phyloP scores from a whole-genome alignment of 495 filamentous ascomycete species.

The Lophiostoma macrostomum region DNA sequence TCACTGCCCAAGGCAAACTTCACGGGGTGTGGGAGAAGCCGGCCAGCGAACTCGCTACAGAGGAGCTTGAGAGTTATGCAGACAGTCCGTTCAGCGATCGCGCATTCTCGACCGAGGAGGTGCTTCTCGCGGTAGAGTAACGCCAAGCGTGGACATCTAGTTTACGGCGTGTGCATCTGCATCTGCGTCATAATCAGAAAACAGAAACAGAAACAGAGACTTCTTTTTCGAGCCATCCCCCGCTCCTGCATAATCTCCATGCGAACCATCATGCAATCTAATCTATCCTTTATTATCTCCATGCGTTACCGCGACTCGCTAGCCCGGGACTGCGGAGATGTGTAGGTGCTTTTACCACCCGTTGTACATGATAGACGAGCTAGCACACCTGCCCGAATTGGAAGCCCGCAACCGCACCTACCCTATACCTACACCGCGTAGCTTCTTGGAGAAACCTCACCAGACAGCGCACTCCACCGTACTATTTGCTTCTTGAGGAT shows the following conservation, averaged over 20 bases:
- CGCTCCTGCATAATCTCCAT: not conserved
- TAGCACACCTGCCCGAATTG: not conserved
- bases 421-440: not conserved
- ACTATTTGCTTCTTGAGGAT: too few relatives aligned
- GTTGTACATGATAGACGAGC: not conserved
- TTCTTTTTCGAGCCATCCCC: too few relatives aligned
- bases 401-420: not conserved
- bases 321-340: not conserved
- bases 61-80: constrained; percentile 16
- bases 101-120: constrained; percentile 13
- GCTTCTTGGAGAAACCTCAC: too few relatives aligned
- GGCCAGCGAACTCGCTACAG: constrained; percentile 9
- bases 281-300: too few relatives aligned
- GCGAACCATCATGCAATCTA: not conserved
- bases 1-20: constrained; percentile 15
- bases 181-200: too few relatives aligned
- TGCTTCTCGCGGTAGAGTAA: constrained; percentile 18
- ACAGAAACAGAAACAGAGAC: too few relatives aligned
- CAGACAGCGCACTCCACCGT: too few relatives aligned
- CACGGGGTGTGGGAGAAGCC: constrained; percentile 26
- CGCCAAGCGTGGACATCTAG: not conserved
- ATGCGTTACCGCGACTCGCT: too few relatives aligned
- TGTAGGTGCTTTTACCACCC: not conserved
- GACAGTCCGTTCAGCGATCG: not conserved
- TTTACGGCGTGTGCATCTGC: too few relatives aligned